A percentile compares a stretch with the other conserved stretches of the same genome.
phyloP scores from a whole-genome alignment of 2,329 filamentous ascomycete species.

The Xylariaceae sp. region DNA sequence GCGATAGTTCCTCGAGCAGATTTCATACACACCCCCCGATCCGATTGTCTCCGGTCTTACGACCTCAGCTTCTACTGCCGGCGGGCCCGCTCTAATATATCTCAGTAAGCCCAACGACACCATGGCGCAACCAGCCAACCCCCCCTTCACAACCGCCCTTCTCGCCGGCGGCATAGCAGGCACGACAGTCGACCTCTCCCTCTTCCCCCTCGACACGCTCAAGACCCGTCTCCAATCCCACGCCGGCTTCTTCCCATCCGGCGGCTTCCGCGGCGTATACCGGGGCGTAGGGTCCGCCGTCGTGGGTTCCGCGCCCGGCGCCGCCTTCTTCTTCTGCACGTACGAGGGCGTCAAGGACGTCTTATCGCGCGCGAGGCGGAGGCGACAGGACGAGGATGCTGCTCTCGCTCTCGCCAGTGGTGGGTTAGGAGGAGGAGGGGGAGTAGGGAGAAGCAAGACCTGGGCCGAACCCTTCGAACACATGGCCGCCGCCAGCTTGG shows the following conservation, averaged over 20 bases:
- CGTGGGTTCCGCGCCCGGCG: conserved; percentile 89
- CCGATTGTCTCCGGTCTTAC: too few species aligned
- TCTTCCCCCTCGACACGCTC: conserved; percentile 97
- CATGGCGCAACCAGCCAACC: conserved; percentile 39
- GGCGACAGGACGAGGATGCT: conserved; percentile 6
- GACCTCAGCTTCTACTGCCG: too few species aligned
- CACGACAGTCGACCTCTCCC: conserved; percentile 93
- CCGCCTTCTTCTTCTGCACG: conserved; percentile 96
- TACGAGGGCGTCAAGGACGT: conserved; percentile 77
- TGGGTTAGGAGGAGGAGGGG: conserved; percentile 24
- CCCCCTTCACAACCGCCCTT: conserved; percentile 66
- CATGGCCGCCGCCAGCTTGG: conserved; percentile 84
- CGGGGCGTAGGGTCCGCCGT: conserved; percentile 88
- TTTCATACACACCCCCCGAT: too few species aligned
- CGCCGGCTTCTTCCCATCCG: conserved; percentile 77
- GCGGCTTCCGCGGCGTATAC: conserved; percentile 92
- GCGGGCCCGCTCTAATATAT: too few species aligned
- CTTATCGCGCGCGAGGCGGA: conserved; percentile 16
- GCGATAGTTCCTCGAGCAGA: conserved; percentile 6
- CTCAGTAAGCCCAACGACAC: not conserved
- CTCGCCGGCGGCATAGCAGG: conserved; percentile 89
- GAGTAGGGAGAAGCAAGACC: conserved; percentile 36
- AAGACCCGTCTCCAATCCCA: conserved; percentile 95
- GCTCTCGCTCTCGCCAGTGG: not conserved
- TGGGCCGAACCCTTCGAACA: conserved; percentile 59